These are phyloP conservation scores for Boletus subcaerulescens DNA, from an alignment of 768 basidiomycete species.

Conservation along the genomic window DNA sequence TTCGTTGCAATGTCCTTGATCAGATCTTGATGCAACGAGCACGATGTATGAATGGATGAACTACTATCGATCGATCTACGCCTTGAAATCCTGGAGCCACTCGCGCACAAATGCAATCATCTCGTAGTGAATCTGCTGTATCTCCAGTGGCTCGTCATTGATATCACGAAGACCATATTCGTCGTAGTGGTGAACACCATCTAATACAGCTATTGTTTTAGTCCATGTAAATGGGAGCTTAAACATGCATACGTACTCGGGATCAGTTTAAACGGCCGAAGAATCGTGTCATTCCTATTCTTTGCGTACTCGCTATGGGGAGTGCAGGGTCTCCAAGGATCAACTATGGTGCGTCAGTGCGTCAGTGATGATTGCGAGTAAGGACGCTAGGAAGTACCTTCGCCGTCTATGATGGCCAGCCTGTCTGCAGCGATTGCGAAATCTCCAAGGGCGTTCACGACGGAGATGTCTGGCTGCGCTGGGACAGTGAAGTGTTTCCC, in stretches of 20 bases:
- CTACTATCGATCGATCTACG: slow-evolving; percentile 1
- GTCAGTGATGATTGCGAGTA: neutral
- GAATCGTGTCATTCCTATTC: slow-evolving; percentile 65
- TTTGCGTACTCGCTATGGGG: slow-evolving; percentile 75
- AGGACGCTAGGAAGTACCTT: slow-evolving; percentile 43
- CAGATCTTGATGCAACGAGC: neutral
- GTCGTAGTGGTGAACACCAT: slow-evolving; percentile 66
- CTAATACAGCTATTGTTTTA: slow-evolving; percentile 32
- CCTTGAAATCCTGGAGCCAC: slow-evolving; percentile 59
- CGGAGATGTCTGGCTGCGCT: slow-evolving; percentile 69
- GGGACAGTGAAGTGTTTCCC: slow-evolving; percentile 77
- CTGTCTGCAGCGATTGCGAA: slow-evolving; percentile 78
- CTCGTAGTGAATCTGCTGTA: slow-evolving; percentile 75
- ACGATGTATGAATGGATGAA: neutral
- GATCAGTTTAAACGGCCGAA: slow-evolving; percentile 84
- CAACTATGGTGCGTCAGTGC: slow-evolving; percentile 44
- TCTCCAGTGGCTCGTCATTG: slow-evolving; percentile 68
- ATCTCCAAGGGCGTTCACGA: slow-evolving; percentile 82
- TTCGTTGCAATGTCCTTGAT: no score
- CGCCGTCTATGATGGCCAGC: slow-evolving; percentile 86
- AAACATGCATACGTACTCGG: slow-evolving; percentile 50
- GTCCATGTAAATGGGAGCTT: neutral
- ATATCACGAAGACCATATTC: slow-evolving; percentile 70
- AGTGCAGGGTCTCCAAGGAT: slow-evolving; percentile 88
- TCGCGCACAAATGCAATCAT: slow-evolving; percentile 74